These are phyloP conservation scores for Aulographum hederae DNA, from an alignment of 2,329 filamentous ascomycete species.

Conservation along the genomic window DNA sequence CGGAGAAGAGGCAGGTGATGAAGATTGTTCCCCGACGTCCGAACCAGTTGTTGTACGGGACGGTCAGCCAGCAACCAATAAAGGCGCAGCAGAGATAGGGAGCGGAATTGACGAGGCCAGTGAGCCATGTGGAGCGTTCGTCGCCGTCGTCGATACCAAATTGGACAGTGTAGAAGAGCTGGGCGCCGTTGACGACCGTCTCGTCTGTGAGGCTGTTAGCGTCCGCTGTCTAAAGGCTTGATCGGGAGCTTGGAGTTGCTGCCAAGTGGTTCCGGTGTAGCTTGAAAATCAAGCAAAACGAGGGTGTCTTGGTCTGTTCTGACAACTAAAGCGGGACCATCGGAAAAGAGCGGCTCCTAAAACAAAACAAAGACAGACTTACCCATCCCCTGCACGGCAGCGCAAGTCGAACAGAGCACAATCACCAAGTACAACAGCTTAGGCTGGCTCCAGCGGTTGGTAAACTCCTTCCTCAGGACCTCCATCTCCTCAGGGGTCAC, in stretches of 20 bases:
- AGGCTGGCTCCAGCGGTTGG: slow-evolving; percentile 52
- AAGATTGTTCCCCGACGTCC: slow-evolving; percentile 62
- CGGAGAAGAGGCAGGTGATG: slow-evolving; percentile 52
- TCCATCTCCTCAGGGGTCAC: slow-evolving; percentile 40
- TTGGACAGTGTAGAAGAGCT: slow-evolving; percentile 42
- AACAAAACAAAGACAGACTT: slow-evolving; percentile 8
- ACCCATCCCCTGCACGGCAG: slow-evolving; percentile 53
- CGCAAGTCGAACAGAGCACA: slow-evolving; percentile 45
- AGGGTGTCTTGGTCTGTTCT: neutral
- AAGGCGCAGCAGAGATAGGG: slow-evolving; percentile 50
- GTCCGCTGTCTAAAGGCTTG: no score
- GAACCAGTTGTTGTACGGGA: slow-evolving; percentile 51
- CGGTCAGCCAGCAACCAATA: slow-evolving; percentile 55
- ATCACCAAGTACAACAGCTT: slow-evolving; percentile 47
- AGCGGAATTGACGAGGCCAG: slow-evolving; percentile 42
- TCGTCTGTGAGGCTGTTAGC: slow-evolving; percentile 27
- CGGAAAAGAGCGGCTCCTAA: no score
- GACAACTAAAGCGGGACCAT: no score
- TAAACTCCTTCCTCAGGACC: slow-evolving; percentile 40
- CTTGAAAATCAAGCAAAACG: slow-evolving; percentile 2
- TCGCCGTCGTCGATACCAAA: slow-evolving; percentile 38
- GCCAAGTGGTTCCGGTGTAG: no score
- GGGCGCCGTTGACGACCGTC: slow-evolving; percentile 50
- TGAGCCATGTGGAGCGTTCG: slow-evolving; percentile 35
- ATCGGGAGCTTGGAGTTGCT: no score